Evolutionary conservation across 306 rosid genomes (phyloP).

Genomic region (Medicago lupulina): DNA sequence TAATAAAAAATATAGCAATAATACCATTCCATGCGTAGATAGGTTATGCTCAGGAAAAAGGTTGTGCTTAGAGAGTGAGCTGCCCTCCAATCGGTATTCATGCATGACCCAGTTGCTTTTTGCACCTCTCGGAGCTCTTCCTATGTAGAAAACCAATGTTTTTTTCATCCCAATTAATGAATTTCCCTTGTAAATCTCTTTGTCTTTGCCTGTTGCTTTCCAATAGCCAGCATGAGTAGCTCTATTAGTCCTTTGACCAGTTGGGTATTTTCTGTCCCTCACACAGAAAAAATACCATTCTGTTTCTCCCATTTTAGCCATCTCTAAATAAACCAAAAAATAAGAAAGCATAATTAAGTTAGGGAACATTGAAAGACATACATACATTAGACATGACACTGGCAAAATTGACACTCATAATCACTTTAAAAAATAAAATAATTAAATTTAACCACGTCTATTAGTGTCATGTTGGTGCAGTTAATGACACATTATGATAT

Average conservation of each 20-base stretch:
- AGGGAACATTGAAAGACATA: background rate
- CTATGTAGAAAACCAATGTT: slow-evolving; percentile 82
- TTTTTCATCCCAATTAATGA: slow-evolving; percentile 80
- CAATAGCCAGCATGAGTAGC: slow-evolving; percentile 82
- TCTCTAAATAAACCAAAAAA: slow-evolving; percentile 45
- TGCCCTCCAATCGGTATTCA: slow-evolving; percentile 74
- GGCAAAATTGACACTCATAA: background rate
- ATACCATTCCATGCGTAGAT: slow-evolving; percentile 54
- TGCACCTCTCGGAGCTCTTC: slow-evolving; percentile 79
- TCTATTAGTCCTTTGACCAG: slow-evolving; percentile 75
- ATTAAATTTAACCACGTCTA: background rate
- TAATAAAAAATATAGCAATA: background rate
- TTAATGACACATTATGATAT: background rate
- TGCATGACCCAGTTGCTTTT: slow-evolving; percentile 87
- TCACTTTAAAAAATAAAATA: background rate
- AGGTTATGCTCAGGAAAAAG: slow-evolving; percentile 39
- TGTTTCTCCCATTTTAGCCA: slow-evolving; percentile 79
- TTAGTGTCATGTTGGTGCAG: background rate
- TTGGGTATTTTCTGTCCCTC: slow-evolving; percentile 75
- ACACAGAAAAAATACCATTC: slow-evolving; percentile 86
- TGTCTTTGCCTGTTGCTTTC: slow-evolving; percentile 96
- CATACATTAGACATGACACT: background rate
- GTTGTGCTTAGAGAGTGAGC: slow-evolving; percentile 34
- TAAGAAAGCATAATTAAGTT: background rate
- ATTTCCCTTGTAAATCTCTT: slow-evolving; percentile 53